Percentiles rank a stretch among this genome's conserved stretches.
Conservation (phyloP, 208 protist species). For the Leishmania tropica region DNA sequence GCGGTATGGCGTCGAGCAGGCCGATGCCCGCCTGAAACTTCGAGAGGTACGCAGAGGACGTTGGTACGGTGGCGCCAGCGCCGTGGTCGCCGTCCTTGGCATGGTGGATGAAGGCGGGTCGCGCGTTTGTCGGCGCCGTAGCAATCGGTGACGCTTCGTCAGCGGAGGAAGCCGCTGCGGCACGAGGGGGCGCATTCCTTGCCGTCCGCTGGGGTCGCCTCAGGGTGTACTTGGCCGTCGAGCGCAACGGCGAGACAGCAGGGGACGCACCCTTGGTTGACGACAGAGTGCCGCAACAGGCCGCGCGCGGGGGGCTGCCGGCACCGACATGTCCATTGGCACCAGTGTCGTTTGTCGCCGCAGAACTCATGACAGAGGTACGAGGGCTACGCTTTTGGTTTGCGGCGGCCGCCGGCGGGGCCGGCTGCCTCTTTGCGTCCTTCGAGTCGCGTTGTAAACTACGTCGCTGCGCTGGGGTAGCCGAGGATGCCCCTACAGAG, state of each 20-base stretch:
- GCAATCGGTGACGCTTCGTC: background rate
- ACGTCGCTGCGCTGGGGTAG: background rate
- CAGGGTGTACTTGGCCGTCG: constrained; percentile 13
- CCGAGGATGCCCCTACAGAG: background rate
- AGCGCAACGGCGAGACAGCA: background rate
- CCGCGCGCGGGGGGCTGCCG: background rate
- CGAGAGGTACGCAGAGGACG: constrained; percentile 15
- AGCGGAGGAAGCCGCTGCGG: background rate
- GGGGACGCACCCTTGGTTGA: background rate
- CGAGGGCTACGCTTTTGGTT: background rate
- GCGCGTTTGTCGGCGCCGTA: background rate
- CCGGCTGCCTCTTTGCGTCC: background rate
- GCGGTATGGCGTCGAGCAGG: background rate
- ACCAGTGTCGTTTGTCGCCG: background rate
- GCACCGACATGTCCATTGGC: background rate
- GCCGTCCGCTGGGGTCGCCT: background rate
- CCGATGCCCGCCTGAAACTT: constrained; percentile 29
- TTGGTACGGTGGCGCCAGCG: too few species aligned
- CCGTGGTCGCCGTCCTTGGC: background rate
- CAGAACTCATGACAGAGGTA: background rate
- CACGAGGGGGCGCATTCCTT: background rate
- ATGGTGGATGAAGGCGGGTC: background rate
- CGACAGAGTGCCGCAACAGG: background rate
- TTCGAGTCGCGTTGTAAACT: background rate
- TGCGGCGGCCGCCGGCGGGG: background rate